phyloP scores from a whole-genome alignment of 2,329 filamentous ascomycete genomes.

The Microsporum ferrugineum region DNA sequence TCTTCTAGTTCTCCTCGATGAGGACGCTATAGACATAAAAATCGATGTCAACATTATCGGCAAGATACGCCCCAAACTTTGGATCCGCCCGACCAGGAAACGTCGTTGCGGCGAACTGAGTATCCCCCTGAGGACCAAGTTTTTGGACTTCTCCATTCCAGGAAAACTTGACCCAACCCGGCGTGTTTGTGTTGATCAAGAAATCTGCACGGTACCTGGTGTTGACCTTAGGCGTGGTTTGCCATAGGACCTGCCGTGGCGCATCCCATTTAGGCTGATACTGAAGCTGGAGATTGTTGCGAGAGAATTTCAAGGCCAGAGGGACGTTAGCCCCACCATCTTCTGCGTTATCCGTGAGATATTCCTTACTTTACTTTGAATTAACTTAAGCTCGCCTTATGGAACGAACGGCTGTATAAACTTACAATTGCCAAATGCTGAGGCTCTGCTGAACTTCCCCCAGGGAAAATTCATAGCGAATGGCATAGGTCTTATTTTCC shows the following conservation, averaged over 20 bases:
- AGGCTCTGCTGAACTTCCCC: constrained; percentile 9
- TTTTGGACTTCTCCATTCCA: constrained; percentile 9
- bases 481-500: constrained; percentile 11
- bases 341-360: constrained; percentile 8
- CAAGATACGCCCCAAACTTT: constrained; percentile 12
- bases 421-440: constrained; percentile 11
- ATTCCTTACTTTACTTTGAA: constrained; percentile 8
- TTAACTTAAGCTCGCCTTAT: not conserved
- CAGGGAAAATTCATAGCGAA: constrained; percentile 10
- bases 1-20: constrained; percentile 8
- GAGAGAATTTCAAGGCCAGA: constrained; percentile 9
- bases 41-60: constrained; percentile 8
- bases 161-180: constrained; percentile 9
- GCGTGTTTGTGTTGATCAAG: constrained; percentile 8
- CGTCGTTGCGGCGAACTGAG: constrained; percentile 9
- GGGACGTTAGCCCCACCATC: constrained; percentile 11
- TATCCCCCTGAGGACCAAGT: constrained; percentile 7
- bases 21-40: constrained; percentile 9
- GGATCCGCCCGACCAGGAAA: constrained; percentile 11
- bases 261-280: constrained; percentile 11
- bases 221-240: not conserved
- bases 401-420: not conserved
- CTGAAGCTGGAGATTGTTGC: constrained; percentile 11
- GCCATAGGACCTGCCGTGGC: constrained; percentile 10
- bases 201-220: constrained; percentile 9